Percentiles rank a stretch among this genome's conserved stretches.
Conservation (phyloP, 371 early-diverging fungal genomes). For the Mycotypha africana region DNA sequence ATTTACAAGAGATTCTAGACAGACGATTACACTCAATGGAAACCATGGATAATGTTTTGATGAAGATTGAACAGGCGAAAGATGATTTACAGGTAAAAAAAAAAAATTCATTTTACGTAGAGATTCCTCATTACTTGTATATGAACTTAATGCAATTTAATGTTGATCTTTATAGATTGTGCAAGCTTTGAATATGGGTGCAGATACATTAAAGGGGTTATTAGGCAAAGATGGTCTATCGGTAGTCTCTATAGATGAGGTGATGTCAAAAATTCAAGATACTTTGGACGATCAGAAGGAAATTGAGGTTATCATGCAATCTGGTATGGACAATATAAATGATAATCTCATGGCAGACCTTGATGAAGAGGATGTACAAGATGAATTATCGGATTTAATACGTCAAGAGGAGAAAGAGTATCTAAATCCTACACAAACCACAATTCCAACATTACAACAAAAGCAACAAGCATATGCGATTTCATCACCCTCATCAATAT, state of each 20-base stretch:
- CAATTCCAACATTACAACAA: too few relatives aligned
- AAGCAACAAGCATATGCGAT: too few relatives aligned
- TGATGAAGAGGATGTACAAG: conserved; percentile 39
- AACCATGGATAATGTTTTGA: conserved; percentile 48
- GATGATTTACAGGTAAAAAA: conserved; percentile 47
- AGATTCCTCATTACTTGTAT: not conserved
- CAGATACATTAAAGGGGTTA: conserved; percentile 36
- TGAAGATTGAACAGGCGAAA: conserved; percentile 49
- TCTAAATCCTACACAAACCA: too few relatives aligned
- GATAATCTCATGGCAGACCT: not conserved
- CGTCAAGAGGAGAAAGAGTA: too few relatives aligned
- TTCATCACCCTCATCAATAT: conserved; percentile 1
- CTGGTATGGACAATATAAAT: conserved; percentile 19
- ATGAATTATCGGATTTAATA: conserved; percentile 35
- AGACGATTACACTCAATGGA: conserved; percentile 45
- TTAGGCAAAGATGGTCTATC: conserved; percentile 30
- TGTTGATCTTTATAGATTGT: conserved; percentile 37
- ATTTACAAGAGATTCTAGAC: conserved; percentile 31
- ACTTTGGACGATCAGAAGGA: conserved; percentile 50
- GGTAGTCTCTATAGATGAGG: conserved; percentile 36
- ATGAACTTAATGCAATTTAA: too few relatives aligned
- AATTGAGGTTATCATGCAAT: conserved; percentile 43
- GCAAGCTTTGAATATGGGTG: conserved; percentile 49
- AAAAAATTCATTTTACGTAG: not conserved
- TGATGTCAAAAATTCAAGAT: conserved; percentile 42